These are phyloP conservation scores for Cryomyces antarcticus DNA, from an alignment of 495 filamentous ascomycete genomes.

Conservation along the genomic window DNA sequence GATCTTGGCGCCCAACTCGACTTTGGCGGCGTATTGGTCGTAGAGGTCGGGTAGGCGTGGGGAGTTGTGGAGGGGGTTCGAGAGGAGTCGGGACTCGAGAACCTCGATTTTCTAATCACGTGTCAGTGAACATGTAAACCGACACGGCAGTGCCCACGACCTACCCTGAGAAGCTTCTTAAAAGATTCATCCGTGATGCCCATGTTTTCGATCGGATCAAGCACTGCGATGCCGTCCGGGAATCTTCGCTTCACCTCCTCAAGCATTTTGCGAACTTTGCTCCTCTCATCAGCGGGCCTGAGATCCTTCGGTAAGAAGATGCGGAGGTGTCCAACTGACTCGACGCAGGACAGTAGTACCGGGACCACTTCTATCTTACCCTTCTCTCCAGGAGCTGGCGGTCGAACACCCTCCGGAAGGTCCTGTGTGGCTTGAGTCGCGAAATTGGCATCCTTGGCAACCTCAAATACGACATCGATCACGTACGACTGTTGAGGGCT, in stretches of 20 bases:
- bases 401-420: conserved; percentile 40
- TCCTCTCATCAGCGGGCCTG: conserved; percentile 35
- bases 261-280: conserved; percentile 42
- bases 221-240: conserved; percentile 70
- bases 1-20: conserved; percentile 53
- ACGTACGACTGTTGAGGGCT: conserved; percentile 53
- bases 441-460: conserved; percentile 35
- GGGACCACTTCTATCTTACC: conserved; percentile 69
- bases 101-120: conserved; percentile 72
- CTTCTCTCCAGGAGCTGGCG: conserved; percentile 42
- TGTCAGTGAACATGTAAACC: conserved; percentile 2
- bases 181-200: conserved; percentile 75
- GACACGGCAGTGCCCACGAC: conserved; percentile 5
- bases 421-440: conserved; percentile 38
- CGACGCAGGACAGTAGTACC: conserved; percentile 63
- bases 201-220: conserved; percentile 95
- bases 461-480: conserved; percentile 60
- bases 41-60: conserved; percentile 63
- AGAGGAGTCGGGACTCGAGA: conserved; percentile 71
- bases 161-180: conserved; percentile 67
- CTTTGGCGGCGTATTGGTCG: conserved; percentile 63
- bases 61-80: conserved; percentile 78
- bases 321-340: conserved; percentile 54
- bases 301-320: conserved; percentile 64
- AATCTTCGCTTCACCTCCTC: conserved; percentile 66